These are phyloP conservation scores for Sungouiella thailandica DNA, from an alignment of 805 yeast species.

Conservation along the genomic window DNA sequence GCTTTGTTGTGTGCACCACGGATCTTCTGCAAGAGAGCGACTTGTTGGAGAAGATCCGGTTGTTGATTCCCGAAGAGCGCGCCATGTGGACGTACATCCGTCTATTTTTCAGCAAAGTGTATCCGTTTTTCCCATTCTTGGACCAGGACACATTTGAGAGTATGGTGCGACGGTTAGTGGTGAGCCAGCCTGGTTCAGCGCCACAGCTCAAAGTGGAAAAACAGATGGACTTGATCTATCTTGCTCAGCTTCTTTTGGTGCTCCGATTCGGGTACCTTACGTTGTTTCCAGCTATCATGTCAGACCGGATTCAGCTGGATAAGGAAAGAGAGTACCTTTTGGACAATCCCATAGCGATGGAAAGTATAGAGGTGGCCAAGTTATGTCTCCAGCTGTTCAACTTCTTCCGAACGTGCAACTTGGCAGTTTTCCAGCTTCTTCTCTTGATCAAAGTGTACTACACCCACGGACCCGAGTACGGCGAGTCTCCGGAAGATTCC, in stretches of 20 bases:
- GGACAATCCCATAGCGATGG: constrained; percentile 19
- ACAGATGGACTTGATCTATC: constrained; percentile 28
- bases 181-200: not conserved
- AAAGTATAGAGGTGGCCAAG: constrained; percentile 16
- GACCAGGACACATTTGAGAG: constrained; percentile 22
- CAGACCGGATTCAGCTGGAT: constrained; percentile 23
- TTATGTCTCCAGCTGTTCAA: constrained; percentile 15
- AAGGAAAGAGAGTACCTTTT: constrained; percentile 13
- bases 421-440: constrained; percentile 57
- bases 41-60: constrained; percentile 12
- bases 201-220: constrained; percentile 22
- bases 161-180: not conserved
- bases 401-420: constrained; percentile 34
- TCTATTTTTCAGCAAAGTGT: constrained; percentile 40
- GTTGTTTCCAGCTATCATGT: constrained; percentile 26
- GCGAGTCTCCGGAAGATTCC: constrained; percentile 22
- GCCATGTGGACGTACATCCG: constrained; percentile 23
- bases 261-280: constrained; percentile 32
- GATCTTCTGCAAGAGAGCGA: constrained; percentile 15
- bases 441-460: constrained; percentile 51
- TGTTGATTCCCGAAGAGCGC: constrained; percentile 19
- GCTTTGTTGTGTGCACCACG: constrained; percentile 16
- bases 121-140: constrained; percentile 59
- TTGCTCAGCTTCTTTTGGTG: constrained; percentile 31
- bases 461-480: constrained; percentile 27